phyloP scores from a whole-genome alignment of 352 stramenopile species.

The Paralagenidium karlingii region DNA sequence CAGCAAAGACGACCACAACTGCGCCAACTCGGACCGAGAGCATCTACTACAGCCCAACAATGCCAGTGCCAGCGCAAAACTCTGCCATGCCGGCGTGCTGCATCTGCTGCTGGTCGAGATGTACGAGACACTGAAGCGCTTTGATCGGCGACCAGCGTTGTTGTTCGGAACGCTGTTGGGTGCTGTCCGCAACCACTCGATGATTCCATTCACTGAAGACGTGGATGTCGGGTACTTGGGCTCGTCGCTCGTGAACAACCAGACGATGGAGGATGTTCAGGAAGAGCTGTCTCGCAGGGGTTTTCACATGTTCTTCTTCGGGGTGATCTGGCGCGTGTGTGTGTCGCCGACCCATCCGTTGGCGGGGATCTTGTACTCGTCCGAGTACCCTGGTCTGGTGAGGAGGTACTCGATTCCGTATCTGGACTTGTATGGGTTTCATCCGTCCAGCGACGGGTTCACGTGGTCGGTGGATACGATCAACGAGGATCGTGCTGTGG shows the following conservation, averaged over 20 bases:
- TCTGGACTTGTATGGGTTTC: conserved; percentile 25
- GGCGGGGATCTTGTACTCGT: conserved; percentile 16
- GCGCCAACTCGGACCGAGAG: conserved; percentile 9
- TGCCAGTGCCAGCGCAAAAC: neutral
- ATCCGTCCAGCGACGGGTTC: neutral
- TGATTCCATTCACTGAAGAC: conserved; percentile 31
- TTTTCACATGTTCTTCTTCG: conserved; percentile 26
- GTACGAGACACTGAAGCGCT: conserved; percentile 11
- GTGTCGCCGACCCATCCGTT: conserved; percentile 26
- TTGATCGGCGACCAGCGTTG: conserved; percentile 6
- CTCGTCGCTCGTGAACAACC: conserved; percentile 9
- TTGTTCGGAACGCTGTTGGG: conserved; percentile 23
- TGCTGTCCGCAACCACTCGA: conserved; percentile 15
- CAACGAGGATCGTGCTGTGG: conserved; percentile 5
- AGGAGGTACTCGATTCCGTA: conserved; percentile 18
- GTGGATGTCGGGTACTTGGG: conserved; percentile 18
- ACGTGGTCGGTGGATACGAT: conserved; percentile 9
- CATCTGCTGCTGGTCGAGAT: conserved; percentile 24
- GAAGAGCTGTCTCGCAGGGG: no score
- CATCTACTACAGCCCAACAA: conserved; percentile 8
- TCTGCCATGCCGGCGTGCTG: conserved; percentile 17
- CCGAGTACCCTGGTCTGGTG: conserved; percentile 11
- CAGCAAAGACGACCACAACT: conserved; percentile 13
- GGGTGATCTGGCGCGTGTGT: conserved; percentile 29
- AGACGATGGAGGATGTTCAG: neutral